Conservation (phyloP, 129 eudicot species). For the Pittosporum tobira region DNA sequence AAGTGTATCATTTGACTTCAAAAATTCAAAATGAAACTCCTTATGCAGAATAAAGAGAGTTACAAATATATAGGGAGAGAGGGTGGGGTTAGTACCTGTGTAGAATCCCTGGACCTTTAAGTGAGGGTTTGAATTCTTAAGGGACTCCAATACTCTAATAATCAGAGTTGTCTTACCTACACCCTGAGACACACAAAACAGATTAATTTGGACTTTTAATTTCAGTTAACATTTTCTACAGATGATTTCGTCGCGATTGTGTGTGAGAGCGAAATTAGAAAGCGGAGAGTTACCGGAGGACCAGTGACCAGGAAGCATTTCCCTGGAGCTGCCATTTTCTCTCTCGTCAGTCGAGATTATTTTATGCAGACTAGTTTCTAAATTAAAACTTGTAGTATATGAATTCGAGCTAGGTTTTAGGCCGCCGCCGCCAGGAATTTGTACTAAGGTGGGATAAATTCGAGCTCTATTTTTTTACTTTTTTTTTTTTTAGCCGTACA, state of each 20-base stretch:
- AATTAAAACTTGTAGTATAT: neutral
- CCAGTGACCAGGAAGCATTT: conserved; percentile 68
- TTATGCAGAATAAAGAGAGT: neutral
- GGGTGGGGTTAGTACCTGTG: conserved; percentile 37
- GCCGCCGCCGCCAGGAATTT: no score
- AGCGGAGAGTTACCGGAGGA: conserved; percentile 38
- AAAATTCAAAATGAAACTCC: no score
- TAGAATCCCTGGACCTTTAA: conserved; percentile 76
- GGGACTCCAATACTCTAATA: conserved; percentile 49
- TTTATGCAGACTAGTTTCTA: neutral
- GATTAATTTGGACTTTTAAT: neutral
- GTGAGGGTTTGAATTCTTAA: conserved; percentile 52
- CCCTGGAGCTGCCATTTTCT: conserved; percentile 34
- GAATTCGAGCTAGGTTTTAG: no score
- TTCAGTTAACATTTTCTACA: no score
- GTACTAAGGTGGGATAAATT: no score
- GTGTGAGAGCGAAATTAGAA: neutral
- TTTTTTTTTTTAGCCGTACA: no score
- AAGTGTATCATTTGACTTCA: no score
- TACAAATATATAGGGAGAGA: neutral
- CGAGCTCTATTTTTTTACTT: no score
- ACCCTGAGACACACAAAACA: conserved; percentile 61
- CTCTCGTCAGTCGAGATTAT: neutral
- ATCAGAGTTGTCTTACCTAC: conserved; percentile 83
- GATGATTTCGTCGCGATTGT: no score